Conservation (phyloP, 75 land plant genomes). For the Selaginella moellendorffii region DNA sequence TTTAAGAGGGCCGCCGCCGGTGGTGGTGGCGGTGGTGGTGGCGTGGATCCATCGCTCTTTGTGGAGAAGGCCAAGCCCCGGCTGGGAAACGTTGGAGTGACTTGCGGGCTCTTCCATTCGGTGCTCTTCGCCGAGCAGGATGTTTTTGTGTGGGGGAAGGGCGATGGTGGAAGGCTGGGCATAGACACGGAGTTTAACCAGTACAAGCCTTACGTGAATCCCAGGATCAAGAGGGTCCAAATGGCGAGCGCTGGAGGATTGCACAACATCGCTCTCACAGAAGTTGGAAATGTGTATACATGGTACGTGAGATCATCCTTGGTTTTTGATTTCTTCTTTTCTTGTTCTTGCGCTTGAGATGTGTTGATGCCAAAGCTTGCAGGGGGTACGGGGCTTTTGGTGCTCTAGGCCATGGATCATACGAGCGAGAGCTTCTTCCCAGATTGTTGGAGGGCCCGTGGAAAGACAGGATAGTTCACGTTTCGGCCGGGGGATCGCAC, state of each 20-base stretch:
- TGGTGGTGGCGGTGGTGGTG: neutral
- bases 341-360: too few relatives aligned
- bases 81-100: constrained; percentile 31
- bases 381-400: constrained; percentile 99
- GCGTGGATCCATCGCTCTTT: too few relatives aligned
- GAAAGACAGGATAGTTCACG: constrained; percentile 36
- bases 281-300: constrained; percentile 48
- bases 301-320: constrained; percentile 54
- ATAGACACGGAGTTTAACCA: constrained; percentile 48
- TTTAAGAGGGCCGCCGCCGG: neutral
- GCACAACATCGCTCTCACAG: constrained; percentile 54
- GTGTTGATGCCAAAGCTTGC: constrained; percentile 22
- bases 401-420: constrained; percentile 79
- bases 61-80: neutral
- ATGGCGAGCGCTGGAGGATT: constrained; percentile 64
- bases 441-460: constrained; percentile 42
- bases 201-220: constrained; percentile 47
- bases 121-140: constrained; percentile 47
- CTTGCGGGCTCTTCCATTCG: constrained; percentile 91
- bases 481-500: constrained; percentile 81
- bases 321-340: too few relatives aligned
- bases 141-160: constrained; percentile 89
- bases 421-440: constrained; percentile 53
- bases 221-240: constrained; percentile 31
- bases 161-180: constrained; percentile 86